These are phyloP conservation scores for Trichosporon sp. DNA, from an alignment of 1,284 basidiomycete genomes.

Conservation along the genomic window DNA sequence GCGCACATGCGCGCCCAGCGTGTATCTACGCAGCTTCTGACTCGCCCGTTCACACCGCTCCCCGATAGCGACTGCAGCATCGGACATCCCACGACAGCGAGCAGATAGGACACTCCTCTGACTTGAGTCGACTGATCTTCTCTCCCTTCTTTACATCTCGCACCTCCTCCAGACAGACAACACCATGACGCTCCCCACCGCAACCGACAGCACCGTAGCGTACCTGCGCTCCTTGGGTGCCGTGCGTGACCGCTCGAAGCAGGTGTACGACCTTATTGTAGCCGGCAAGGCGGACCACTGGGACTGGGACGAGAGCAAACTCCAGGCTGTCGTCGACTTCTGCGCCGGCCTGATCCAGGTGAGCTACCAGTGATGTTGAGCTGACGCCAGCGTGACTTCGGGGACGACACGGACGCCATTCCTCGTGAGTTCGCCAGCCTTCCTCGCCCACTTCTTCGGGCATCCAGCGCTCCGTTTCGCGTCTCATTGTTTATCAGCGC, in stretches of 20 bases:
- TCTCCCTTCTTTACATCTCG: background rate
- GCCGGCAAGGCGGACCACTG: slow-evolving; percentile 76
- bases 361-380: slow-evolving; percentile 35
- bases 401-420: slow-evolving; percentile 58
- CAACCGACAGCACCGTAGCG: slow-evolving; percentile 2
- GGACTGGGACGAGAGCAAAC: slow-evolving; percentile 71
- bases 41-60: background rate
- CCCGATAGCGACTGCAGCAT: background rate
- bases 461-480: background rate
- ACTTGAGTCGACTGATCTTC: background rate
- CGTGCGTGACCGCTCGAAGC: slow-evolving; percentile 75
- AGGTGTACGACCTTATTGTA: slow-evolving; percentile 71
- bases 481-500: background rate
- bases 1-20: background rate
- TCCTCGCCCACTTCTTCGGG: background rate
- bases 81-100: background rate
- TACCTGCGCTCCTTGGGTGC: slow-evolving; percentile 83
- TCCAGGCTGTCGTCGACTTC: slow-evolving; percentile 68
- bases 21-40: background rate
- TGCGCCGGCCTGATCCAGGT: slow-evolving; percentile 76
- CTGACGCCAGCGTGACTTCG: slow-evolving; percentile 68
- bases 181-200: background rate
- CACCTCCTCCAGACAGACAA: background rate
- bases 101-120: background rate
- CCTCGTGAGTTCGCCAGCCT: slow-evolving; percentile 28